Evolutionary conservation across 2,329 filamentous ascomycete genomes (phyloP).

Genomic region (Leptographium procerum): DNA sequence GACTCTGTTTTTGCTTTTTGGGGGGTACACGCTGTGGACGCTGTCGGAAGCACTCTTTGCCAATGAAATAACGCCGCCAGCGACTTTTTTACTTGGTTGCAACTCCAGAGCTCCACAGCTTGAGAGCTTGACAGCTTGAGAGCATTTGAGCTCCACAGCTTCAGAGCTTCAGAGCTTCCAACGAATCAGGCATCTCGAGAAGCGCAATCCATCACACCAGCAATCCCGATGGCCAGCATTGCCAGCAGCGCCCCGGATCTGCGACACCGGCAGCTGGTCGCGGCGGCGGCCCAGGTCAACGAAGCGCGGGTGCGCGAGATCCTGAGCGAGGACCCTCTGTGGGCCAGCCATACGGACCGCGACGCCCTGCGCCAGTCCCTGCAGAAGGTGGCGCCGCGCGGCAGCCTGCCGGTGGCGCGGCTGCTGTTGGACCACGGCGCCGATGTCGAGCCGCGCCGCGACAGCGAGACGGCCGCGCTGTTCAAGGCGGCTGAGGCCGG

Average conservation of each 20-base stretch:
- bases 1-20: neutral
- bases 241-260: slow-evolving; percentile 26
- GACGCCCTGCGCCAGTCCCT: slow-evolving; percentile 26
- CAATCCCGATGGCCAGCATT: slow-evolving; percentile 16
- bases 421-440: slow-evolving; percentile 27
- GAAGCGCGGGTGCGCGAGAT: slow-evolving; percentile 25
- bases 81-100: no score
- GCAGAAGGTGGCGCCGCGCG: slow-evolving; percentile 25
- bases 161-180: neutral
- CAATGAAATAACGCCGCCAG: neutral
- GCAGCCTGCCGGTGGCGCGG: slow-evolving; percentile 22
- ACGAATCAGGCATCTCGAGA: no score
- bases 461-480: slow-evolving; percentile 24
- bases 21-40: no score
- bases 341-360: slow-evolving; percentile 22
- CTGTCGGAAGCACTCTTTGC: neutral
- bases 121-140: neutral
- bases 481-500: slow-evolving; percentile 26
- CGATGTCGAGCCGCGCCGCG: slow-evolving; percentile 22
- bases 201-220: neutral
- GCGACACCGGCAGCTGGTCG: slow-evolving; percentile 25
- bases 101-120: no score
- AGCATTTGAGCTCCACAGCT: neutral
- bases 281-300: slow-evolving; percentile 25
- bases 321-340: slow-evolving; percentile 22